These are phyloP conservation scores for Haplosporangium sp. DNA, from an alignment of 371 early-diverging fungal species.

Conservation along the genomic window DNA sequence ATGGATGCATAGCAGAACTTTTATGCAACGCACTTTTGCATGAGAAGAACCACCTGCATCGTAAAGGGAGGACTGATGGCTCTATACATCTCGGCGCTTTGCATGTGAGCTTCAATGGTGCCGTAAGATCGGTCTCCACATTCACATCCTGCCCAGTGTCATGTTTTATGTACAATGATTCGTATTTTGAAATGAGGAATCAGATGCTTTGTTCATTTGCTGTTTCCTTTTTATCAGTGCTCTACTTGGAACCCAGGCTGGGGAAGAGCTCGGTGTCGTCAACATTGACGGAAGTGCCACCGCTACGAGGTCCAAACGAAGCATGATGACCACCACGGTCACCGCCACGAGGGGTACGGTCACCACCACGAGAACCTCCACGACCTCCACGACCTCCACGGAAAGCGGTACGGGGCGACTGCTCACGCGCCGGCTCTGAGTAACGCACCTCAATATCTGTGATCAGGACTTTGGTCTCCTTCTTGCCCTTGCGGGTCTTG, in stretches of 20 bases:
- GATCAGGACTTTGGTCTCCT: slow-evolving; percentile 70
- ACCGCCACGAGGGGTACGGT: slow-evolving; percentile 58
- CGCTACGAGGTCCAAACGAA: slow-evolving; percentile 56
- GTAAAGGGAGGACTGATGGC: no score
- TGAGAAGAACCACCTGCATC: no score
- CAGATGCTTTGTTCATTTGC: slow-evolving; percentile 12
- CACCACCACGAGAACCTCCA: slow-evolving; percentile 46
- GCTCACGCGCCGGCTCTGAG: slow-evolving; percentile 58
- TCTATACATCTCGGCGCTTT: no score
- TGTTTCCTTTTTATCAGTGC: not conserved
- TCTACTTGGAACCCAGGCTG: slow-evolving; percentile 72
- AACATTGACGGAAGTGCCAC: slow-evolving; percentile 67
- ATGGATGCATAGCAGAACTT: no score
- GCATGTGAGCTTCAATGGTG: no score
- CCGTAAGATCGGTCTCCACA: no score
- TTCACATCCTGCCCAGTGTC: no score
- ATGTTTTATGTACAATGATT: not conserved
- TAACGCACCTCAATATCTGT: slow-evolving; percentile 69
- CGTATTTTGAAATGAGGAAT: slow-evolving; percentile 3
- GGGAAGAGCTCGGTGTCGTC: slow-evolving; percentile 83
- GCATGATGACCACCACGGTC: slow-evolving; percentile 51
- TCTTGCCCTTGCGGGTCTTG: slow-evolving; percentile 60
- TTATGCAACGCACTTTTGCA: no score
- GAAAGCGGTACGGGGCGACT: slow-evolving; percentile 45
- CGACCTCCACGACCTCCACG: slow-evolving; percentile 53